Evolutionary conservation across 192 early-diverging fungal genomes (phyloP), one percentile per base, ranked within the genome.

Genomic region (Oehlia diaphana): DNA sequence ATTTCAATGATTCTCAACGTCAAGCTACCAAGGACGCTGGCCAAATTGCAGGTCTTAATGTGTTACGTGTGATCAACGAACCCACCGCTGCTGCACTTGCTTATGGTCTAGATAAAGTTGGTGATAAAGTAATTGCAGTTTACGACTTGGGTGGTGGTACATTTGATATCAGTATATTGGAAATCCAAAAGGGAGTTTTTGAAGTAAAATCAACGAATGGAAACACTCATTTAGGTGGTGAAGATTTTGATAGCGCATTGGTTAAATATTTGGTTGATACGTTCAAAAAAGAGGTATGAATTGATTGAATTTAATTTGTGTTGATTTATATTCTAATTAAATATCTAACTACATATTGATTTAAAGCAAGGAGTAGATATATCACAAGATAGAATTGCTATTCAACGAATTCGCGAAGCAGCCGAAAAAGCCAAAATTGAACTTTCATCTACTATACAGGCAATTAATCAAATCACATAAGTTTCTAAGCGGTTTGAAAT

Each of bases 371-470:
- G 93, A 75, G 87, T 98, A 75, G 95, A 99, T 85, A 82, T 98
- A 63, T 83, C 87, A 68, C 89, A 86, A 70, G 96, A 99, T 88
- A 92, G 94, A 79, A 98, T 97, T 91, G 96, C 98, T 19, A 92
- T 97, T 76, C 97, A 98, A 86, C 95, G 97, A 86, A 94, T 99
- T 79, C 95, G 96, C 86, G 96, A 98, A 87, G 96, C 95, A 23
- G 92, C 93, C 82, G 97, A 99, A 83, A 99, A 99, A 89, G 97
- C 96, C 81, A 99, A 99, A 92, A 97, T 97, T 81, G 98, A 98
- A 87, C 89, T 99, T 53, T 99, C 98, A 53, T 93, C 94, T 81
- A 95, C 96, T 64, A 84, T 95, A 28, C 93, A 78, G 35, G 77
- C 31, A 78, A 63, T 23, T 35, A 31, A 7, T 16, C 8, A 39